Evolutionary conservation across 352 stramenopile genomes (phyloP), one percentile per base, ranked within the genome.

Genomic region (Phytophthora litchii): DNA sequence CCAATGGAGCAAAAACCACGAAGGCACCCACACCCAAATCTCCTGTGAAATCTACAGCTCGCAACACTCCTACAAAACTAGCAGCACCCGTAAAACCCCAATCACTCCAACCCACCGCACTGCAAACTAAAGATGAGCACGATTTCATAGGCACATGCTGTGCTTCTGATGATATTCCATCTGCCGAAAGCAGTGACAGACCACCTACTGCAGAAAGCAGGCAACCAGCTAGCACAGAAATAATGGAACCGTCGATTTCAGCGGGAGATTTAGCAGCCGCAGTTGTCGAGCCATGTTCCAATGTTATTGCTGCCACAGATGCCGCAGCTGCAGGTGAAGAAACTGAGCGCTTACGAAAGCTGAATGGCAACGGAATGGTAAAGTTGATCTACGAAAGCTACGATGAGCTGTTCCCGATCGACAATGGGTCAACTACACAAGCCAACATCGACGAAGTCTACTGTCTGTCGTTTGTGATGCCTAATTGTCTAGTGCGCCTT

Each of bases 321-420:
- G 36, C 19, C 27, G 41, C 41, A 4, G 16, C 43, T 31, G 54
- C 40, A 20, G 43, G 38, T 57, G 60, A 72, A n/a, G 72, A 85
- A 47, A 58, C 51, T 5, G 64, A 70, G 19, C 52, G 60, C 12
- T 29, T 81, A 23, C 64, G 65, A n/a, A 80, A 80, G 49, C 59
- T 78, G 13, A 74, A 74, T 14, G 68, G 73, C 3, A 91, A 82
- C 17, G 89, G 87, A 9, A 82, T 78, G 43, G 67, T 91, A 21
- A 86, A 83, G 13, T 67, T 97, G 2, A 77, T 91, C 57, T 97
- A 97, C 64, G 83, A 97, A 53, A 83, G 92, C 59, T 97, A 96
- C 54, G 78, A 90, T 37, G 87, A 97, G 51, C 55, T 87, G 4
- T 97, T 96, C 47, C 61, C 72, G 1, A 95, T 97, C 48, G 54